A percentile compares a stretch with the other conserved stretches of the same genome.
phyloP scores from a whole-genome alignment of 352 stramenopile species.

The Albugo candida region DNA sequence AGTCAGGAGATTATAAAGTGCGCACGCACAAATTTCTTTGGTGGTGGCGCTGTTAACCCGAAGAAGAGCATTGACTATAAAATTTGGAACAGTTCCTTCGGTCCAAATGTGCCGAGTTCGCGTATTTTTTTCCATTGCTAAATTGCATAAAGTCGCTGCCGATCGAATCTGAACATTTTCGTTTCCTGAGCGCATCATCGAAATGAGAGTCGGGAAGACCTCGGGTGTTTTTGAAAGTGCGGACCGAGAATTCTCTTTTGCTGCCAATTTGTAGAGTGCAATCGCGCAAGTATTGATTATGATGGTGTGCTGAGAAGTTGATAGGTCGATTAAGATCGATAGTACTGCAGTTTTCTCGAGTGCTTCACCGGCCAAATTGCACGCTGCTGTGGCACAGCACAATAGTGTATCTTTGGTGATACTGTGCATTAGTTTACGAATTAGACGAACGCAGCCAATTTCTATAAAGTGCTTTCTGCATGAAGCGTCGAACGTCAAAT shows the following conservation, averaged over 20 bases:
- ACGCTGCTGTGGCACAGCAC: slow-evolving; percentile 52
- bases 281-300: slow-evolving; percentile 63
- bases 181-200: slow-evolving; percentile 79
- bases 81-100: slow-evolving; percentile 71
- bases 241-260: slow-evolving; percentile 24
- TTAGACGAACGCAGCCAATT: slow-evolving; percentile 33
- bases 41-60: slow-evolving; percentile 79
- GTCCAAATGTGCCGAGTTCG: slow-evolving; percentile 61
- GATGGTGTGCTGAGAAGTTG: slow-evolving; percentile 25
- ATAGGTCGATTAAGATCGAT: slow-evolving; percentile 67
- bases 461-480: slow-evolving; percentile 34
- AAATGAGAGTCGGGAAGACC: slow-evolving; percentile 49
- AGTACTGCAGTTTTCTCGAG: slow-evolving; percentile 49
- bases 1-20: slow-evolving; percentile 72
- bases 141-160: slow-evolving; percentile 69
- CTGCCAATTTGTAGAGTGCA: slow-evolving; percentile 55
- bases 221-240: slow-evolving; percentile 48
- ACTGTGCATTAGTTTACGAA: slow-evolving; percentile 44
- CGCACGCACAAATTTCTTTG: slow-evolving; percentile 72
- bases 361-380: slow-evolving; percentile 46
- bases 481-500: slow-evolving; percentile 56
- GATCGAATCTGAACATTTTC: slow-evolving; percentile 81
- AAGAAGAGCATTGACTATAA: slow-evolving; percentile 77
- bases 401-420: slow-evolving; percentile 34
- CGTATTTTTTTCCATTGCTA: slow-evolving; percentile 43